Conservation (phyloP, 1,284 basidiomycete genomes). For the Stygiomarasmius scandens region DNA sequence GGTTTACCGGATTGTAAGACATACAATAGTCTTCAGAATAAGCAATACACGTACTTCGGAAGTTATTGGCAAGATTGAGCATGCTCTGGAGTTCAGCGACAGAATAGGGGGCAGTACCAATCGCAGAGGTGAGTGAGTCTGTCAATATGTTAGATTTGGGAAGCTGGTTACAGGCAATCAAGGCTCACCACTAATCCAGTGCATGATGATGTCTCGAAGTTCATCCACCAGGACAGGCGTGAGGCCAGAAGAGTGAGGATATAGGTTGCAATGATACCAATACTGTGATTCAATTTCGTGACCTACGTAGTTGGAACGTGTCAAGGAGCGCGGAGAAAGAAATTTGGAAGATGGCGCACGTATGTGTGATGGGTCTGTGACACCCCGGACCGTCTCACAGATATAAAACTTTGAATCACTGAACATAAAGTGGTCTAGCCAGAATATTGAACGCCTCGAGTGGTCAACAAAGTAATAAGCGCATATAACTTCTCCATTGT, state of each 20-base stretch:
- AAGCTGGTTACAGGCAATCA: background rate
- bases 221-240: constrained; percentile 43
- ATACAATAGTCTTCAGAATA: too few relatives aligned
- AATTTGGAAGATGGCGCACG: constrained; percentile 32
- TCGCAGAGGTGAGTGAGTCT: constrained; percentile 46
- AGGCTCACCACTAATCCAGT: constrained; percentile 48
- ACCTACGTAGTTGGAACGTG: constrained; percentile 34
- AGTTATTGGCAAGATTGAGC: constrained; percentile 34
- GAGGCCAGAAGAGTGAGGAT: constrained; percentile 44
- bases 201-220: constrained; percentile 47
- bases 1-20: background rate
- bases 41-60: constrained; percentile 42
- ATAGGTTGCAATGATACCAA: constrained; percentile 57
- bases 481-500: constrained; percentile 22
- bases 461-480: constrained; percentile 48
- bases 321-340: background rate
- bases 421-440: constrained; percentile 38
- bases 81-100: constrained; percentile 39
- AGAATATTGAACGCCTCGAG: constrained; percentile 38
- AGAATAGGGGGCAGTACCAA: constrained; percentile 45
- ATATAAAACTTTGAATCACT: constrained; percentile 20
- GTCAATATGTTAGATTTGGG: background rate
- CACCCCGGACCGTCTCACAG: constrained; percentile 35
- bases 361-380: constrained; percentile 40
- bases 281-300: constrained; percentile 54